Evolutionary conservation across 768 basidiomycete species (phyloP), one percentile per base, ranked within the genome.

Genomic region (Russula vinacea): DNA sequence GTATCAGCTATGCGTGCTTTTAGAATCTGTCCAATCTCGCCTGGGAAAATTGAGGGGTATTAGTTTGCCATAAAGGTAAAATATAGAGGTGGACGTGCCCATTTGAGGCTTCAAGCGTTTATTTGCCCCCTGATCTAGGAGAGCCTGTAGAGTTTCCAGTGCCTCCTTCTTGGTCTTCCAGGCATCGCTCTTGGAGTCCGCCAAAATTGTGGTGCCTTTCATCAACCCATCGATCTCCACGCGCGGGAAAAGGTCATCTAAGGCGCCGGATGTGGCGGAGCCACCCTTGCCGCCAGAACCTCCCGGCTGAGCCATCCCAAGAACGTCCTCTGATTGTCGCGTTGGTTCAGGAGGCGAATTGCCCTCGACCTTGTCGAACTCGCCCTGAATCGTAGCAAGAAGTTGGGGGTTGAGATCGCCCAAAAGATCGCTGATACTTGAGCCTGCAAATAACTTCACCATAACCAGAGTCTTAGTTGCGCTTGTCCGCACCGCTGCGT

Each of bases 161-260:
- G 92, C 94, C 71, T 98, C 96, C 74, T 99, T 99, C 76, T 95
- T 89, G 1, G 84, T 86, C 78, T 98, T 98, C 96, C 96, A 99
- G 0, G 93, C 88, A 67, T 96, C 95, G 69, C 87, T 96, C 77
- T 92, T 94, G 11, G 88, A 81, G 70, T 94, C 92, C 2, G 86
- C 80, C 17, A 97, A 75, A 53, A 95, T 88, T 5, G 87, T 85
- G 0, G 92, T 92, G 26, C 89, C 89, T 67, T 88, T 89, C 59
- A 98, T 78, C 29, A 99, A 75, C 59, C 83, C 80, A 68, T 98
- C 95, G 45, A 98, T 79, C 70, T 99, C 97, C 45, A 98, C 90
- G 33, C 97, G 86, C 32, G 97, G 97, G 74, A 97, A 96, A 45
- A 99, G 79, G 54, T 97, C 94, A 68, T 98, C 97, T 67, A 98